Conservation (phyloP, 768 basidiomycete species). For the Boletellus ananas region DNA sequence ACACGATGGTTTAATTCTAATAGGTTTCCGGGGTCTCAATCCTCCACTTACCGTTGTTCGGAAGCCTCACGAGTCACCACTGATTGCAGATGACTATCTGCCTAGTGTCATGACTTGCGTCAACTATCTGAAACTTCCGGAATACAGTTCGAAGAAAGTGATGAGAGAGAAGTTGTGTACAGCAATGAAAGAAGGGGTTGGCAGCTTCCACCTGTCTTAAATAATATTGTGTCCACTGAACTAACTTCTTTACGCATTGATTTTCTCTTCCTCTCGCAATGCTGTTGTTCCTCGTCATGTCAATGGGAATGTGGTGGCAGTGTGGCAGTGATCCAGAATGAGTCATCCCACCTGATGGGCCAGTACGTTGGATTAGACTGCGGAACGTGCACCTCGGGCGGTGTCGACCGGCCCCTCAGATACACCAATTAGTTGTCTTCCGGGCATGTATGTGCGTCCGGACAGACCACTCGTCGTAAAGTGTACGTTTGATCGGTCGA, state of each 20-base stretch:
- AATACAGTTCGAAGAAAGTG: conserved; percentile 84
- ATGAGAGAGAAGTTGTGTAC: conserved; percentile 79
- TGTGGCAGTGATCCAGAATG: conserved; percentile 1
- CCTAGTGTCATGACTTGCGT: conserved; percentile 99
- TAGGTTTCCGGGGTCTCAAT: conserved; percentile 92
- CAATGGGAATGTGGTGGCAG: not conserved
- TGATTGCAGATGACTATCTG: conserved; percentile 90
- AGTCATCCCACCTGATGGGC: conserved; percentile 7
- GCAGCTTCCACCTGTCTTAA: conserved; percentile 95
- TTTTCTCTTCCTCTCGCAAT: conserved; percentile 9
- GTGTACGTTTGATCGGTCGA: conserved; percentile 71
- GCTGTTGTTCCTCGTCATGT: conserved; percentile 8
- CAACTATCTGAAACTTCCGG: conserved; percentile 93
- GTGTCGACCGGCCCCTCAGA: not conserved
- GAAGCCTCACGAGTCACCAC: conserved; percentile 90
- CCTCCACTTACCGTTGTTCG: conserved; percentile 95
- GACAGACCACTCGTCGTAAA: conserved; percentile 81
- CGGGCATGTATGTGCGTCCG: conserved; percentile 44
- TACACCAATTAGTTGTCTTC: conserved; percentile 1
- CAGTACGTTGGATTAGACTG: not conserved
- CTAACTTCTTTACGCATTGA: conserved; percentile 21
- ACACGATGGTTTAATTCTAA: not conserved
- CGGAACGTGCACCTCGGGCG: conserved; percentile 22
- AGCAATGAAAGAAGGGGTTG: conserved; percentile 92
- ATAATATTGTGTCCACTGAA: conserved; percentile 23